Evolutionary conservation across 23 red algal genomes (phyloP).

Genomic region (Cyanidiococcus yangmingshanensis): DNA sequence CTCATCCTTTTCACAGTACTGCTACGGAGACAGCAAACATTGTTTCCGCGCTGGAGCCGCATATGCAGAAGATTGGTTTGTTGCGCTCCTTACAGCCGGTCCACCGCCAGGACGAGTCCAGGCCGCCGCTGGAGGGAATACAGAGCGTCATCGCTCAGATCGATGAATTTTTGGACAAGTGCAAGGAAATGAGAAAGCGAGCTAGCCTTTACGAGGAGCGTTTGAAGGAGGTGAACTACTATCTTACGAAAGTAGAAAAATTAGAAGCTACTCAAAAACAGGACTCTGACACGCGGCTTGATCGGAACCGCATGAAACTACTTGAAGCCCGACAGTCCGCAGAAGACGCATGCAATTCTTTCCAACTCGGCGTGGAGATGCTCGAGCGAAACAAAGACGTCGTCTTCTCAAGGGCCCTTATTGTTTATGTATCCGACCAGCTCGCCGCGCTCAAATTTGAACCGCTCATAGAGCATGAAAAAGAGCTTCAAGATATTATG

Average conservation of each 20-base stretch:
- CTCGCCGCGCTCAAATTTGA: background rate
- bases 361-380: slow-evolving; percentile 4
- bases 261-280: slow-evolving; percentile 1
- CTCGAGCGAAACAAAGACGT: slow-evolving; percentile 11
- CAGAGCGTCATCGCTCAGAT: slow-evolving; percentile 8
- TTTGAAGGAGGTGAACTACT: slow-evolving; percentile 10
- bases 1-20: background rate
- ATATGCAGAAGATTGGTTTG: background rate
- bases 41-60: background rate
- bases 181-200: slow-evolving; percentile 15
- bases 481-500: slow-evolving; percentile 5
- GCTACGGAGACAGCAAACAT: background rate
- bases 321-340: background rate
- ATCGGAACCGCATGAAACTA: slow-evolving; percentile 1
- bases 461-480: background rate
- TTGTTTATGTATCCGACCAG: background rate
- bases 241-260: slow-evolving; percentile 8
- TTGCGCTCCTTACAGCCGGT: background rate
- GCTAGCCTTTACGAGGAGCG: background rate
- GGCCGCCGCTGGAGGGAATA: background rate
- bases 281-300: background rate
- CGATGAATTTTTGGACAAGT: background rate
- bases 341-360: background rate
- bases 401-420: slow-evolving; percentile 3
- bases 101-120: background rate